Conservation (phyloP, 805 yeast genomes). For the Ogataea parapolymorpha region DNA sequence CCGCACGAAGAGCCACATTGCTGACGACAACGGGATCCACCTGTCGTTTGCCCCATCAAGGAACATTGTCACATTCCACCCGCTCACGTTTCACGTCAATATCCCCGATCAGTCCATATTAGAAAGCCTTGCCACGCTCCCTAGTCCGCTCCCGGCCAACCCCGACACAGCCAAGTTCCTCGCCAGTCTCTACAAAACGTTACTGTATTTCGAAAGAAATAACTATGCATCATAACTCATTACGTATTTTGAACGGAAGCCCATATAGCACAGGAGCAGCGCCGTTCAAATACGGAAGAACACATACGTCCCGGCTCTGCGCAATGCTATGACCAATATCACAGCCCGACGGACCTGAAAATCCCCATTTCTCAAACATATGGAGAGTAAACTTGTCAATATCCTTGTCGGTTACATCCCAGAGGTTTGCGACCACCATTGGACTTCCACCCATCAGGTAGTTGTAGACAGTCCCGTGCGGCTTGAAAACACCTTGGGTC, state of each 20-base stretch:
- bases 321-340: slow-evolving; percentile 56
- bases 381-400: slow-evolving; percentile 72
- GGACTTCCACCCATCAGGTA: slow-evolving; percentile 82
- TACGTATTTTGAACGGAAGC: slow-evolving; percentile 50
- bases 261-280: slow-evolving; percentile 94
- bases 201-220: slow-evolving; percentile 4
- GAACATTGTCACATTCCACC: not conserved
- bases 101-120: slow-evolving; percentile 1
- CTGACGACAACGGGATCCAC: not conserved
- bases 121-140: not conserved
- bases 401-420: slow-evolving; percentile 98
- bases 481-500: slow-evolving; percentile 57
- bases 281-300: slow-evolving; percentile 74
- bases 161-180: not conserved
- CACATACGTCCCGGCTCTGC: slow-evolving; percentile 63
- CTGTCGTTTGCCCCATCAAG: not conserved
- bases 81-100: slow-evolving; percentile 1
- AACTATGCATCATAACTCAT: slow-evolving; percentile 5
- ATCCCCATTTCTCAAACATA: slow-evolving; percentile 65
- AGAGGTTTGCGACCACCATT: slow-evolving; percentile 76
- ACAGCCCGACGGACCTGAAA: slow-evolving; percentile 23
- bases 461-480: slow-evolving; percentile 72
- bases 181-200: not conserved
- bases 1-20: not conserved
- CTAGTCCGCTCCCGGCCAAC: slow-evolving; percentile 5